Percentiles rank a stretch among this genome's conserved stretches.
Conservation (phyloP, 306 rosid species). For the Quercus gilva region DNA sequence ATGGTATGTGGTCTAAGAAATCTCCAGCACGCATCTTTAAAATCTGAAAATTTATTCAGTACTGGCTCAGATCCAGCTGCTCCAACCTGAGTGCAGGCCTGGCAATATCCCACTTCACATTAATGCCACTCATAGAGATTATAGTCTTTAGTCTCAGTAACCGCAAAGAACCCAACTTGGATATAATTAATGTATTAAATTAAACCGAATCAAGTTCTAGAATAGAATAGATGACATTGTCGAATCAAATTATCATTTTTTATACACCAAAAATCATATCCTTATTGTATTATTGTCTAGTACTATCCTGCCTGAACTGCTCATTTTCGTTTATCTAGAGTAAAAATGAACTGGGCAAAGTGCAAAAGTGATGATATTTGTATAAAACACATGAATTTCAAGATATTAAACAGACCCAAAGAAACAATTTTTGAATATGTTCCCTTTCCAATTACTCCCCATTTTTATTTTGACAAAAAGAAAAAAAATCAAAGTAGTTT, state of each 20-base stretch:
- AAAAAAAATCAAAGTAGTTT: too few relatives aligned
- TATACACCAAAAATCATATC: neutral
- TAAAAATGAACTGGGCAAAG: neutral
- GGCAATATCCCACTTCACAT: conserved; percentile 40
- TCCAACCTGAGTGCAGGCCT: conserved; percentile 85
- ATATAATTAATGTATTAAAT: neutral
- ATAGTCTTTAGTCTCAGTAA: conserved; percentile 5
- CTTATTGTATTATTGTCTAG: neutral
- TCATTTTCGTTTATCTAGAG: neutral
- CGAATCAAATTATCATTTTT: neutral
- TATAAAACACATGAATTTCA: neutral
- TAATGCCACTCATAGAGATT: conserved; percentile 18
- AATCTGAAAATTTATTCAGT: conserved; percentile 48
- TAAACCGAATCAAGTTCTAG: conserved; percentile 9
- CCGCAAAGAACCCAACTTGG: neutral
- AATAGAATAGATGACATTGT: neutral
- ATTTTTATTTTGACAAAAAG: too few relatives aligned
- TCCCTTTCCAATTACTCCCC: too few relatives aligned
- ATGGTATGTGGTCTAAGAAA: conserved; percentile 95
- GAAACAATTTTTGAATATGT: neutral
- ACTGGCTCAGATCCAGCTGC: conserved; percentile 78
- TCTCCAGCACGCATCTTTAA: conserved; percentile 97
- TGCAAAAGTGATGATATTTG: neutral
- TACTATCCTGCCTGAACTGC: neutral
- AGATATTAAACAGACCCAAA: neutral